Percentiles rank a stretch among this genome's conserved stretches.
phyloP scores from a whole-genome alignment of 306 rosid species.

The Ormosia semicastrata region DNA sequence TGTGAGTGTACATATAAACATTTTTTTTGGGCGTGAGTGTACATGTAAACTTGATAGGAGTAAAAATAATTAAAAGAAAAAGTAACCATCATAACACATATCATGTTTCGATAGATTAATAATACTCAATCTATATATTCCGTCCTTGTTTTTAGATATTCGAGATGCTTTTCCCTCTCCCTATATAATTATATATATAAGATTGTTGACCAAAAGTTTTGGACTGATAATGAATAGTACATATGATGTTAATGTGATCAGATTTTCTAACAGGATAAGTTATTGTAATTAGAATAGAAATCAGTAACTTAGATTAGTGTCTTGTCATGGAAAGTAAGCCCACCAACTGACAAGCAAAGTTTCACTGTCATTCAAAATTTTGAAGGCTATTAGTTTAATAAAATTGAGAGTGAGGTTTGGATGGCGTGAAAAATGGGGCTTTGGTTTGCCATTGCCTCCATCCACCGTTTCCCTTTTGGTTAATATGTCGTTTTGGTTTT shows the following conservation, averaged over 20 bases:
- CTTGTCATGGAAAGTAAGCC: slow-evolving; percentile 21
- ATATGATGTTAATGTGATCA: background rate
- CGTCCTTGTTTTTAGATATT: background rate
- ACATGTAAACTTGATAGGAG: too few relatives aligned
- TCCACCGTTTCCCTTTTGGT: slow-evolving; percentile 26
- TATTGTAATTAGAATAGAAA: background rate
- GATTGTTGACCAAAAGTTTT: background rate
- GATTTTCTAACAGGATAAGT: background rate
- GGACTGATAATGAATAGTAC: background rate
- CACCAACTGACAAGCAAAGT: slow-evolving; percentile 54
- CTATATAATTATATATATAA: background rate
- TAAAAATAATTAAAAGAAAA: too few relatives aligned
- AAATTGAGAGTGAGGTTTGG: background rate
- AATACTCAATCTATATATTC: too few relatives aligned
- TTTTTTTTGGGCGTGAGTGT: too few relatives aligned
- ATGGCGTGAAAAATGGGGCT: background rate
- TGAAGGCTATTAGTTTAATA: background rate
- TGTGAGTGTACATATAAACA: too few relatives aligned
- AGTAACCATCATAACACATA: too few relatives aligned
- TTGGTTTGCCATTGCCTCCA: slow-evolving; percentile 31
- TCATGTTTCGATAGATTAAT: too few relatives aligned
- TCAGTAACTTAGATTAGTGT: slow-evolving; percentile 12
- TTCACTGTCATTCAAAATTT: slow-evolving; percentile 28
- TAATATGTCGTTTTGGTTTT: slow-evolving; percentile 59
- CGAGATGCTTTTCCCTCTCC: background rate